These are phyloP conservation scores for Candida sithepensis DNA, from an alignment of 805 yeast genomes.

Conservation along the genomic window DNA sequence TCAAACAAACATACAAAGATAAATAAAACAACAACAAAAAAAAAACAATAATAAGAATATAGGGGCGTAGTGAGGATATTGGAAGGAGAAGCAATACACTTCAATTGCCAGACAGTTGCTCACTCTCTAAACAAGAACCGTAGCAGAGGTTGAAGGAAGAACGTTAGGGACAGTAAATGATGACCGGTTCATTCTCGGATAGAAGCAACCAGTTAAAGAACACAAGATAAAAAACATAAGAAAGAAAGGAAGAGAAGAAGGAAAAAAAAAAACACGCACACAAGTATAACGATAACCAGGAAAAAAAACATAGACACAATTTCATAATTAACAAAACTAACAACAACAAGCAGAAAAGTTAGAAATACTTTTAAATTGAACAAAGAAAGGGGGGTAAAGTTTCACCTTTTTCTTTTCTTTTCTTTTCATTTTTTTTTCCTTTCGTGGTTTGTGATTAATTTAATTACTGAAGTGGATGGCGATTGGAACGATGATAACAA, in stretches of 20 bases:
- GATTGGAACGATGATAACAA: conserved; percentile 88
- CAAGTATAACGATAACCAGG: not conserved
- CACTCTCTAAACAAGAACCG: too few relatives aligned
- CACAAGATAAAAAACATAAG: not conserved
- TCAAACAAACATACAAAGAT: too few relatives aligned
- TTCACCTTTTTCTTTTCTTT: too few relatives aligned
- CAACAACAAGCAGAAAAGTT: not conserved
- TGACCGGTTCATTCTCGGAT: not conserved
- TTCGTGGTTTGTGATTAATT: not conserved
- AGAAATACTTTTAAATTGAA: not conserved
- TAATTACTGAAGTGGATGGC: conserved; percentile 70
- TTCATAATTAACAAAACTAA: not conserved
- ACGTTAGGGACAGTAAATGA: too few relatives aligned
- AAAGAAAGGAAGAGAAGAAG: not conserved
- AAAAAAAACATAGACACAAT: not conserved
- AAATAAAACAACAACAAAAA: too few relatives aligned
- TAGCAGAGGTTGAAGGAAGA: too few relatives aligned
- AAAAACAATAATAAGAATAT: too few relatives aligned
- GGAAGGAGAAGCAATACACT: too few relatives aligned
- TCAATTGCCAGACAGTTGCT: too few relatives aligned
- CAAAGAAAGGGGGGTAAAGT: too few relatives aligned
- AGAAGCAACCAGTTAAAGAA: not conserved
- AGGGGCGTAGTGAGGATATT: too few relatives aligned
- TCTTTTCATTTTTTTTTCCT: too few relatives aligned
- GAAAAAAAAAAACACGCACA: not conserved